phyloP scores from a whole-genome alignment of 1,284 basidiomycete genomes.

The Tilletia walkeri region DNA sequence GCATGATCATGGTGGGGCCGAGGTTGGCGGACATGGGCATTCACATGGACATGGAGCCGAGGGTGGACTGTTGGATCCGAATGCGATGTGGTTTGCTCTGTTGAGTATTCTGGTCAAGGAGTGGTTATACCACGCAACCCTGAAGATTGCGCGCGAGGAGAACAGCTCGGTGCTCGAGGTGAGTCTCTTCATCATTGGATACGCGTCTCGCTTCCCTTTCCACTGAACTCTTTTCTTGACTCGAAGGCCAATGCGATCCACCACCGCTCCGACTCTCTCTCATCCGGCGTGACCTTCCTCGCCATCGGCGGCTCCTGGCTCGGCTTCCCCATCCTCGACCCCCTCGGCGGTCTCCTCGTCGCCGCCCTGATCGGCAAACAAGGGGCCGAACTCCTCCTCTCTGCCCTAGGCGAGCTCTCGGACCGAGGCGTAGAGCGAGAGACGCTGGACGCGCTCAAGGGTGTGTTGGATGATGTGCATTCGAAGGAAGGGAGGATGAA shows the following conservation, averaged over 20 bases:
- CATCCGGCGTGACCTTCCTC: constrained; percentile 45
- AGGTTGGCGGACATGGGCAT: constrained; percentile 12
- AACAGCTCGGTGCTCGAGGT: constrained; percentile 84
- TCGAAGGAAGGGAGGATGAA: not conserved
- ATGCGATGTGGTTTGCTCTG: constrained; percentile 93
- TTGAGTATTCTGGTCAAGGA: constrained; percentile 80
- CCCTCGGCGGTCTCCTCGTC: constrained; percentile 86
- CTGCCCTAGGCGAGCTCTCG: constrained; percentile 77
- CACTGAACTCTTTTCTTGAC: not conserved
- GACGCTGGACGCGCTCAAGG: constrained; percentile 60
- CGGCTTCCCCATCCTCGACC: constrained; percentile 80
- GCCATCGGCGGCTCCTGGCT: constrained; percentile 71
- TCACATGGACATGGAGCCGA: constrained; percentile 24
- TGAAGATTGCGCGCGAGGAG: constrained; percentile 80
- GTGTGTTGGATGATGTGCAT: constrained; percentile 24
- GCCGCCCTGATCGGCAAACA: constrained; percentile 84
- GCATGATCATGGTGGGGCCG: constrained; percentile 61
- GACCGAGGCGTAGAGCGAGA: constrained; percentile 73
- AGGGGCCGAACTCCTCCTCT: constrained; percentile 70
- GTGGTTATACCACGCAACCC: constrained; percentile 69
- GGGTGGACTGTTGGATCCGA: constrained; percentile 71
- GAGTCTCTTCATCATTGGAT: constrained; percentile 57
- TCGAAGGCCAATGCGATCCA: constrained; percentile 60
- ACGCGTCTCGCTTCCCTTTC: not conserved
- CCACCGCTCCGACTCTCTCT: constrained; percentile 77